These are phyloP conservation scores for Fabrea salina DNA, from an alignment of 169 alveolate genomes.

Conservation along the genomic window DNA sequence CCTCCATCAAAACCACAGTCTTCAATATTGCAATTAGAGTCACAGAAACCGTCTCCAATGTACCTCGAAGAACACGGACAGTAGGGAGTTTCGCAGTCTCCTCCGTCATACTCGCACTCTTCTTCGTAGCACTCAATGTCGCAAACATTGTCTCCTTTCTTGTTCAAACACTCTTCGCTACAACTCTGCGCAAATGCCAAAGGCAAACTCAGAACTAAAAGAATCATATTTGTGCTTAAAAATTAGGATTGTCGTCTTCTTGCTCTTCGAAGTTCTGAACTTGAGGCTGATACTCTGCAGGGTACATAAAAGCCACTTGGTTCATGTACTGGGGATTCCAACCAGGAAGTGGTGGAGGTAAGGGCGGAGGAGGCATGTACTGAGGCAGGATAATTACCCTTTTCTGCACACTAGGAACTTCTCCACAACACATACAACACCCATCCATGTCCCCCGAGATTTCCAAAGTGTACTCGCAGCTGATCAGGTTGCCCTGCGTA, in stretches of 20 bases:
- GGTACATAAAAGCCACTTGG: too few relatives aligned
- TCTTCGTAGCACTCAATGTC: background rate
- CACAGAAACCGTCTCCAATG: background rate
- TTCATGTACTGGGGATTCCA: background rate
- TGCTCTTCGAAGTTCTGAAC: too few relatives aligned
- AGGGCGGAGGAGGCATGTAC: background rate
- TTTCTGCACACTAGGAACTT: background rate
- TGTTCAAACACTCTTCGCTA: background rate
- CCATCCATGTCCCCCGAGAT: conserved; percentile 32
- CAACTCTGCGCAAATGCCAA: too few relatives aligned
- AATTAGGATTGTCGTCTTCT: too few relatives aligned
- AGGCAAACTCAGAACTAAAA: too few relatives aligned
- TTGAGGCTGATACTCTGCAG: too few relatives aligned
- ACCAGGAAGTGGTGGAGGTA: background rate
- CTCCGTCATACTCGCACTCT: background rate
- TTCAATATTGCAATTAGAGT: background rate
- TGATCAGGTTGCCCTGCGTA: conserved; percentile 11
- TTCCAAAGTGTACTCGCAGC: background rate
- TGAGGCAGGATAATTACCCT: background rate
- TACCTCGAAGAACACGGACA: background rate
- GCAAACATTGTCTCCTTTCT: background rate
- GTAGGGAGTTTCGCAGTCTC: background rate
- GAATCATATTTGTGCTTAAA: too few relatives aligned
- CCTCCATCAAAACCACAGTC: background rate
- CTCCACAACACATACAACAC: conserved; percentile 35